phyloP scores from a whole-genome alignment of 495 filamentous ascomycete species.

The Annulohypoxylon maeteangense region DNA sequence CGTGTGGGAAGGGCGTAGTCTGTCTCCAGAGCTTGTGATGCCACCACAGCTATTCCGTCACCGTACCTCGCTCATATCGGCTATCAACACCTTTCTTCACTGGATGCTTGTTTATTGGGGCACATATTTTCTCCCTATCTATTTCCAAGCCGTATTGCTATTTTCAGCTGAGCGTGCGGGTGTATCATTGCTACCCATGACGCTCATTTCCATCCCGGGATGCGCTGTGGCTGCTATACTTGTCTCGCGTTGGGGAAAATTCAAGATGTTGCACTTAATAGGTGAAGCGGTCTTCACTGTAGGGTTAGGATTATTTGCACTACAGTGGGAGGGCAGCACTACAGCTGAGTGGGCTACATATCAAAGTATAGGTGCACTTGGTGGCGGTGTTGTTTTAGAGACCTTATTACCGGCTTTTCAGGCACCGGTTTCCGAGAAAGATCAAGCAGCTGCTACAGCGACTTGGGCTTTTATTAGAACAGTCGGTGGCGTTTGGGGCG shows the following conservation, averaged over 20 bases:
- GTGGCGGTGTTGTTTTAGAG: constrained; percentile 48
- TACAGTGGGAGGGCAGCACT: constrained; percentile 44
- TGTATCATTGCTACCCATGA: constrained; percentile 50
- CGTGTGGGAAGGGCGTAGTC: constrained; percentile 21
- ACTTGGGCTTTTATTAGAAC: constrained; percentile 58
- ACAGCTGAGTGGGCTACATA: constrained; percentile 44
- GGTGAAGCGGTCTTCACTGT: constrained; percentile 52
- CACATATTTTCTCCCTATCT: constrained; percentile 59
- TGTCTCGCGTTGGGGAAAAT: constrained; percentile 53
- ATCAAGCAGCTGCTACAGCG: constrained; percentile 52
- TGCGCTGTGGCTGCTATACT: constrained; percentile 46
- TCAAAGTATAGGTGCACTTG: constrained; percentile 39
- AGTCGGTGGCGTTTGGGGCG: constrained; percentile 62
- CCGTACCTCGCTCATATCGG: constrained; percentile 38
- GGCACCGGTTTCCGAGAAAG: constrained; percentile 47
- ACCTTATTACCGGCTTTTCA: constrained; percentile 53
- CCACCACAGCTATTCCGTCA: constrained; percentile 41
- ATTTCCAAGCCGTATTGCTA: constrained; percentile 56
- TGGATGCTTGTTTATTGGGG: constrained; percentile 45
- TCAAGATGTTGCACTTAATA: constrained; percentile 54
- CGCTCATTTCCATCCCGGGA: constrained; percentile 45
- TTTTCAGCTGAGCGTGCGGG: constrained; percentile 46
- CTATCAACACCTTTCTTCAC: constrained; percentile 33
- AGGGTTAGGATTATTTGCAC: constrained; percentile 55
- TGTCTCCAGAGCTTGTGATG: constrained; percentile 37